Base-by-base conservation (phyloP, 257 asterid species). In the Capsicum pubescens region DNA sequence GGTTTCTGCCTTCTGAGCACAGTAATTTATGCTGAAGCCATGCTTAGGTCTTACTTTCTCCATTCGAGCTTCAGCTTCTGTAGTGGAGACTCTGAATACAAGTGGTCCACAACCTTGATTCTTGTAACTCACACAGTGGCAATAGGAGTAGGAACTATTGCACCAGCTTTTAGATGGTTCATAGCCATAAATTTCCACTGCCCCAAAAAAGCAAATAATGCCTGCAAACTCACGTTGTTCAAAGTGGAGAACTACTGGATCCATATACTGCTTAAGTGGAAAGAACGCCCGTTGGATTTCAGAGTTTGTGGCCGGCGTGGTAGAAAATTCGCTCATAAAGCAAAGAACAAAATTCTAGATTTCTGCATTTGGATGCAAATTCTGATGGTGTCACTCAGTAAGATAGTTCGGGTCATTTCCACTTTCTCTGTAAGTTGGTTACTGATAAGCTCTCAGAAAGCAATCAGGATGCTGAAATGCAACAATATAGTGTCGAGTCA, bases 91-190 rank as follows among this genome's bases (percentile, higher is more conserved):
- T 92, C 98, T 9, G 98, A 92, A 87, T 95, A 92, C 89, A 91
- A 89, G 88, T 93, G 98, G 98, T 92, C 98, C 8, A 89, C 89
- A 14, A 86, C 83, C 67, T 60, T 93, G 87, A 90, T 95, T 82
- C 87, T 95, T 8, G 83, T 86, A 32, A 86, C 88, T 32, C 98
- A 95, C 85, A 88, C 91, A 26, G 42, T 90, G 2, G 95, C 95
- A 5, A 91, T 95, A 13, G 93, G 60, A 8, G 90, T 84, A 50
- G 98, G 98, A 26, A 91, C 94, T 3, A 74, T 95, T 32, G 96
- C 90, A 17, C 98, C 98, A 0, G 97, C 97, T 83, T 87, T 82
- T 3, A 88, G 98, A 87, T 95, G 95, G 94, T 90, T 92, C 88
- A 35, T 85, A 16, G 94, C 93, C 57, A 87, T 91, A 71, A 86